Conservation (phyloP, 73 alveolate genomes). For the Paramecium caudatum region DNA sequence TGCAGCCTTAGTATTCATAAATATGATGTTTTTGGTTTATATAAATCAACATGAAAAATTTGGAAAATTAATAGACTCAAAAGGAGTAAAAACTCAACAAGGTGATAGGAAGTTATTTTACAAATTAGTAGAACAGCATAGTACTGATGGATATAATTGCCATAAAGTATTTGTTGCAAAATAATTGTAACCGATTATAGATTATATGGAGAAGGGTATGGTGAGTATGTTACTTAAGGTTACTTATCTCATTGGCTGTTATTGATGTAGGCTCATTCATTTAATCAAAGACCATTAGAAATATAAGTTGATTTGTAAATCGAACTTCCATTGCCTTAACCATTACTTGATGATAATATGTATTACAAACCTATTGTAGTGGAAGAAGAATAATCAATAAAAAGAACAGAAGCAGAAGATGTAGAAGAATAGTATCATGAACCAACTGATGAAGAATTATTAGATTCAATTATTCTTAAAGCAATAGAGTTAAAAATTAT, state of each 20-base stretch:
- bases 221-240: not conserved
- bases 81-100: not conserved
- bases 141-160: constrained; percentile 10
- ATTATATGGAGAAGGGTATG: constrained; percentile 20
- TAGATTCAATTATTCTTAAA: not conserved
- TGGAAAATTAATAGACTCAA: constrained; percentile 4
- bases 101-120: constrained; percentile 26
- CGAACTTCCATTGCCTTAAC: constrained; percentile 1
- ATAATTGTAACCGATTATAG: constrained; percentile 8
- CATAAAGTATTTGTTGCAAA: constrained; percentile 14
- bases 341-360: not conserved
- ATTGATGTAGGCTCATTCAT: not conserved
- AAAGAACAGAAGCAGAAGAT: not conserved
- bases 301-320: constrained; percentile 4
- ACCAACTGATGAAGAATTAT: constrained; percentile 3
- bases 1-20: constrained; percentile 13
- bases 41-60: constrained; percentile 18
- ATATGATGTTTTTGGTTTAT: constrained; percentile 45
- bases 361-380: not conserved
- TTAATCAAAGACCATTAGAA: constrained; percentile 23
- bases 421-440: not conserved
- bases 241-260: constrained; percentile 37
- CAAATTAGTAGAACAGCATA: not conserved
- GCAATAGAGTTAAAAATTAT: not conserved
- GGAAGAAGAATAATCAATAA: not conserved